phyloP scores from a whole-genome alignment of 805 yeast genomes.

The Saturnispora diversa region DNA sequence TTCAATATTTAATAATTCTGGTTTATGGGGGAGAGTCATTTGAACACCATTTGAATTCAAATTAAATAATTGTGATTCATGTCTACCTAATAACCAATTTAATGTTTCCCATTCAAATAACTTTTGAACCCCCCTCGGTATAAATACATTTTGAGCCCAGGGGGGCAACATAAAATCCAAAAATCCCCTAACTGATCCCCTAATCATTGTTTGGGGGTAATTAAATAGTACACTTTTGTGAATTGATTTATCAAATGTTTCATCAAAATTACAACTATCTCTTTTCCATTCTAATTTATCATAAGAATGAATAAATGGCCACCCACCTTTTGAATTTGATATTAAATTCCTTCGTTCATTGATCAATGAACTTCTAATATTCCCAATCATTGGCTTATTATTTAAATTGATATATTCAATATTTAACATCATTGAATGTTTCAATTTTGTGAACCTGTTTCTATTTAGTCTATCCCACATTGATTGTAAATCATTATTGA shows the following conservation, averaged over 20 bases:
- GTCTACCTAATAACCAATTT: slow-evolving; percentile 6
- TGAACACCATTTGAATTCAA: not conserved
- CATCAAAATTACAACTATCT: not conserved
- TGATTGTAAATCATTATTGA: slow-evolving; percentile 1
- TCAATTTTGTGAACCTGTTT: slow-evolving; percentile 13
- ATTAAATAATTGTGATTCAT: slow-evolving; percentile 7
- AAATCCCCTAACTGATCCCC: not conserved
- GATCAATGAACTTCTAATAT: slow-evolving; percentile 4
- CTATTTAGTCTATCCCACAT: slow-evolving; percentile 13
- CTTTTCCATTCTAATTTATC: not conserved
- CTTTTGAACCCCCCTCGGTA: slow-evolving; percentile 11
- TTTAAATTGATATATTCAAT: slow-evolving; percentile 12
- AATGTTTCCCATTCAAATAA: slow-evolving; percentile 8
- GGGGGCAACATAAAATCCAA: slow-evolving; percentile 12
- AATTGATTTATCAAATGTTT: slow-evolving; percentile 4
- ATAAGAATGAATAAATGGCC: slow-evolving; percentile 4
- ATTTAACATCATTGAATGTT: slow-evolving; percentile 12
- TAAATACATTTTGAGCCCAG: slow-evolving; percentile 11
- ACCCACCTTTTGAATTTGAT: not conserved
- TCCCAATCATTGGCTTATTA: slow-evolving; percentile 9
- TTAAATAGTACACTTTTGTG: not conserved
- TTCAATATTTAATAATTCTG: slow-evolving; percentile 1
- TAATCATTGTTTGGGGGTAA: not conserved
- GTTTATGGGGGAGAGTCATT: slow-evolving; percentile 1
- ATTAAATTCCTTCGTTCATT: not conserved